Evolutionary conservation across 2,329 filamentous ascomycete genomes (phyloP), one percentile per base, ranked within the genome.

Genomic region (Akanthomyces dipterigenus): DNA sequence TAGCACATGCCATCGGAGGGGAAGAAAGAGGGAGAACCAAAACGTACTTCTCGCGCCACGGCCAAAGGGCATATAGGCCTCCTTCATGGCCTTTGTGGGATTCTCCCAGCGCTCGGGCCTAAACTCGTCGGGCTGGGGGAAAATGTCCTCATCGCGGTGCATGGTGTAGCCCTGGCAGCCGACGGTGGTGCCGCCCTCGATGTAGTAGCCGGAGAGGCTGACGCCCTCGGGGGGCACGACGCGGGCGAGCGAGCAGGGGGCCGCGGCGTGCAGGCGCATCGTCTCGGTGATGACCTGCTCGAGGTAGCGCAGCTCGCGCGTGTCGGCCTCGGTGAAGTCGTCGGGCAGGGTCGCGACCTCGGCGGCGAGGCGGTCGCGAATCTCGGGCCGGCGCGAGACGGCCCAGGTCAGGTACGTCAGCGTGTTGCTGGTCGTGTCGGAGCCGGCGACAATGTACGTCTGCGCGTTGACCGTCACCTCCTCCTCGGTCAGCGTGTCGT

Each of bases 51-150:
- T 72, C 0, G 80, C 73, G 1, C 83, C 83, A 5, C 75, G 78
- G 1, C 82, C 82, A 67, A 84, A 86, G 0, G 82, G 77, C 62
- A 79, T 74, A 60, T 76, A 82, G 0, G 78, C 75, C 2, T 77
- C 76, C 63, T 79, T 83, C 73, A 80, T 79, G 7, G 67, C 71
- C 53, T 65, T 70, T 7, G 65, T 77, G 24, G 68, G 63, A 8
- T 62, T 51, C 4, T 64, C 63, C 77, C 78, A 80, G 40, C 78
- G 67, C n/a, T 69, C 67, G 1, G 75, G 75, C 42, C 74, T 63
- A 16, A 63, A 63, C 55, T 64, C 71, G 18, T 60, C 67, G 0
- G 80, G 78, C 0, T 79, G 69, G 0, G 70, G 67, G 55, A 77
- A 83, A 0, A 79, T 69, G 0, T 63, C 61, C 0, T 71, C 66